phyloP scores from a whole-genome alignment of 371 early-diverging fungal species.

The Thermomucor indicae-seudaticae region DNA sequence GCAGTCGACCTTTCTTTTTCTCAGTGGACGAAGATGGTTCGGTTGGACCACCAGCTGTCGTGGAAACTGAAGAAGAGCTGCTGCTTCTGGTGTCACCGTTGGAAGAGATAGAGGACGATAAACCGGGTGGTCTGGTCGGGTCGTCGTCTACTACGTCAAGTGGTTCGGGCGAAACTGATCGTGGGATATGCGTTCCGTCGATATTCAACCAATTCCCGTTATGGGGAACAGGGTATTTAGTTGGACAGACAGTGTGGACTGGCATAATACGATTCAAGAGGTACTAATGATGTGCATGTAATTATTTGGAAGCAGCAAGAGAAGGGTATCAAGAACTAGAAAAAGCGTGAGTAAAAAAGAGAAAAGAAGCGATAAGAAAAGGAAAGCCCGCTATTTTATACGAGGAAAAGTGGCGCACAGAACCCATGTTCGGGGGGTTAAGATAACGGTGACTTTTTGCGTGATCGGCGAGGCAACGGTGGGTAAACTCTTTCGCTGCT shows the following conservation, averaged over 20 bases:
- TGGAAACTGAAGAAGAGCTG: slow-evolving; percentile 27
- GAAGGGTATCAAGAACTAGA: background rate
- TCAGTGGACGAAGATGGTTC: background rate
- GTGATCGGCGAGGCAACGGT: too few species aligned
- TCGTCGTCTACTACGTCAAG: slow-evolving; percentile 9
- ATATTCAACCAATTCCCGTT: slow-evolving; percentile 9
- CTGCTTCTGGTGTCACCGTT: slow-evolving; percentile 23
- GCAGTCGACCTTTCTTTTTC: slow-evolving; percentile 9
- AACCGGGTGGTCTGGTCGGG: slow-evolving; percentile 6
- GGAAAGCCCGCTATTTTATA: too few species aligned
- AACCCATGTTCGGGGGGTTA: too few species aligned
- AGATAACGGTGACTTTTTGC: too few species aligned
- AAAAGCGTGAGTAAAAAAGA: background rate
- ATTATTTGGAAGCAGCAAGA: background rate
- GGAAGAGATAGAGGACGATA: slow-evolving; percentile 13
- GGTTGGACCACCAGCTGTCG: slow-evolving; percentile 4
- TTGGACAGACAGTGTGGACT: background rate
- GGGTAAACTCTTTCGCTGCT: too few species aligned
- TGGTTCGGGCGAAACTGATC: slow-evolving; percentile 14
- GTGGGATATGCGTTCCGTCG: slow-evolving; percentile 3
- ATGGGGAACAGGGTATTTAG: background rate
- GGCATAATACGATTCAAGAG: background rate
- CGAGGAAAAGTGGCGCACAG: too few species aligned
- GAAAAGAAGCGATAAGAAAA: too few species aligned
- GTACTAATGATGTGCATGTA: background rate